phyloP scores from a whole-genome alignment of 2,329 filamentous ascomycete species.

The Trichoderma sp. region DNA sequence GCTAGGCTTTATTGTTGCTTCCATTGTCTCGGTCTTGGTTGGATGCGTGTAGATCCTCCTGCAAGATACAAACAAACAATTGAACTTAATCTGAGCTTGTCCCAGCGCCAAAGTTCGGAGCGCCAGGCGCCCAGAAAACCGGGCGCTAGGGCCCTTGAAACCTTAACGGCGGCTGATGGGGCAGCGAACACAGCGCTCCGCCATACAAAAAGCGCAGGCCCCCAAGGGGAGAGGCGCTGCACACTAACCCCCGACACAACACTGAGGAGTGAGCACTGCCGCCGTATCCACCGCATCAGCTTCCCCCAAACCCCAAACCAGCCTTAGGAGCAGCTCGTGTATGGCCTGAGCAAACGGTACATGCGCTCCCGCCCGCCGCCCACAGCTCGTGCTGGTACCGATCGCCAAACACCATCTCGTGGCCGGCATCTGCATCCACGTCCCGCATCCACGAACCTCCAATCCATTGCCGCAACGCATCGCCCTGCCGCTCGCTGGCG shows the following conservation, averaged over 20 bases:
- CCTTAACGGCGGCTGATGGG: constrained; percentile 9
- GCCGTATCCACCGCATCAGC: not conserved
- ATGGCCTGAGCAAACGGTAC: constrained; percentile 20
- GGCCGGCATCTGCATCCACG: constrained; percentile 28
- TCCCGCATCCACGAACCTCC: constrained; percentile 25
- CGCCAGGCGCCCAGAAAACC: not conserved
- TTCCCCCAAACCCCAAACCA: not conserved
- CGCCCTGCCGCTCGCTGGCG: constrained; percentile 17
- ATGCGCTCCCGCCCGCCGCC: constrained; percentile 13
- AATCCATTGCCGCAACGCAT: constrained; percentile 24
- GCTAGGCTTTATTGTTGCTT: not conserved
- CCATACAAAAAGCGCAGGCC: not conserved
- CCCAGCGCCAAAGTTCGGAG: not conserved
- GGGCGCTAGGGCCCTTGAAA: not conserved
- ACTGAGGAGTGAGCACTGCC: not conserved
- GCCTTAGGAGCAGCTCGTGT: constrained; percentile 10
- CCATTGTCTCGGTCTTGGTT: not conserved
- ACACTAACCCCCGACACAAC: not conserved
- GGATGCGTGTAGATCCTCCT: not conserved
- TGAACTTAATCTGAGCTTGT: not conserved
- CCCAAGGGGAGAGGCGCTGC: not conserved
- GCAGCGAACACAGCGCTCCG: not conserved
- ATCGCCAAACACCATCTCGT: constrained; percentile 29
- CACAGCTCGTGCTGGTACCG: constrained; percentile 14
- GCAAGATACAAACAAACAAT: not conserved